A percentile compares a stretch with the other conserved stretches of the same genome.
phyloP scores from a whole-genome alignment of 345 rosid genomes.

The Lepidium africanum region DNA sequence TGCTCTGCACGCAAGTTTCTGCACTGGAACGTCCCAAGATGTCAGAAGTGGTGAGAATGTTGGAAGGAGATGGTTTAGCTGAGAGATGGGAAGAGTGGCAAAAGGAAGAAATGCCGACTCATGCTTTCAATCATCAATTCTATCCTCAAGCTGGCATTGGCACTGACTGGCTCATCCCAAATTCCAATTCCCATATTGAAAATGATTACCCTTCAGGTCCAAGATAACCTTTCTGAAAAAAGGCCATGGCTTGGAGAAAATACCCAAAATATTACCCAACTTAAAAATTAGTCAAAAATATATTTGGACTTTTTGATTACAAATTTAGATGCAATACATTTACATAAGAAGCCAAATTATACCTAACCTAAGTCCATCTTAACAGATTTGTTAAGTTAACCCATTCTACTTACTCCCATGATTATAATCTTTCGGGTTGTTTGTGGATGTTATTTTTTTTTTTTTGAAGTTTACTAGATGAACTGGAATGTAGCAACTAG shows the following conservation, averaged over 20 bases:
- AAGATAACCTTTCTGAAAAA: conserved; percentile 39
- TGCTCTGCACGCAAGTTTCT: conserved; percentile 70
- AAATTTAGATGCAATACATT: too few species aligned
- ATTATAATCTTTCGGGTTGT: too few species aligned
- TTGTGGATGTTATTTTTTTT: too few species aligned
- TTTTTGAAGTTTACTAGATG: too few species aligned
- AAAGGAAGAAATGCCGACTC: conserved; percentile 57
- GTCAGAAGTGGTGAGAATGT: conserved; percentile 92
- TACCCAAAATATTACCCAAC: too few species aligned
- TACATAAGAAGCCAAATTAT: too few species aligned
- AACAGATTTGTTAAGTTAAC: too few species aligned
- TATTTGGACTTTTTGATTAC: too few species aligned
- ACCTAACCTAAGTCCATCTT: too few species aligned
- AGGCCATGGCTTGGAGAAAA: background rate
- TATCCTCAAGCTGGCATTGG: conserved; percentile 30
- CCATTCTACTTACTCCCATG: too few species aligned
- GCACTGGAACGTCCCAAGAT: conserved; percentile 84
- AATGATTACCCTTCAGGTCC: conserved; percentile 79
- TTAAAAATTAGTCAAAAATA: too few species aligned
- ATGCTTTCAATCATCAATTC: conserved; percentile 36
- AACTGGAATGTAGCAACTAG: too few species aligned
- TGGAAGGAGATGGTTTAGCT: conserved; percentile 88
- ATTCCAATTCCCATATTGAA: conserved; percentile 55
- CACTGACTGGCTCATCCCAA: conserved; percentile 44
- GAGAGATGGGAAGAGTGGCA: conserved; percentile 97